These are phyloP conservation scores for Mucor circinelloides DNA, from an alignment of 371 early-diverging fungal genomes.

Conservation along the genomic window DNA sequence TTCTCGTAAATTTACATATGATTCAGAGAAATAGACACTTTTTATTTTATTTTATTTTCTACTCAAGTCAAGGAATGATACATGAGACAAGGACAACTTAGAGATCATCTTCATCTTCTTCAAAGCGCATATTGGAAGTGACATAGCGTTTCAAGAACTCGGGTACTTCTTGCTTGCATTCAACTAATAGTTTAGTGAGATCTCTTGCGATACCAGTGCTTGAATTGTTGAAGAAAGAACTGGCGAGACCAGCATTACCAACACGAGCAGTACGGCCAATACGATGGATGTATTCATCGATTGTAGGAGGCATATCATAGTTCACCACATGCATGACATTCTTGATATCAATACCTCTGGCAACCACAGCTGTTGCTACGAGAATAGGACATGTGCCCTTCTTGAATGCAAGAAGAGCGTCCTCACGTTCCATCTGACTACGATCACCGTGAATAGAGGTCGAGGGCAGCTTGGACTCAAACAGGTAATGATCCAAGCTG, in stretches of 20 bases:
- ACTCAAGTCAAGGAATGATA: background rate
- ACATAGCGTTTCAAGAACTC: conserved; percentile 59
- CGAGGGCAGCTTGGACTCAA: conserved; percentile 62
- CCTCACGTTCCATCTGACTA: conserved; percentile 81
- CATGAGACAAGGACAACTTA: background rate
- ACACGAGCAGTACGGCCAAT: conserved; percentile 81
- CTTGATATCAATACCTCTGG: conserved; percentile 89
- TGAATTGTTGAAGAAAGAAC: conserved; percentile 69
- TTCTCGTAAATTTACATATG: conserved; percentile 64
- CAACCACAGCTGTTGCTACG: conserved; percentile 93
- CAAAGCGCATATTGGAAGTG: conserved; percentile 32
- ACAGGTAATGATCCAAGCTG: conserved; percentile 72
- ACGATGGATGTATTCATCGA: conserved; percentile 87
- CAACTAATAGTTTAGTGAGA: conserved; percentile 76
- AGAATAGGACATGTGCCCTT: conserved; percentile 76
- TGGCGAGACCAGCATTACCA: conserved; percentile 75
- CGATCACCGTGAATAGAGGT: conserved; percentile 82
- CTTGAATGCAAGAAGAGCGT: conserved; percentile 76
- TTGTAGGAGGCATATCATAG: conserved; percentile 76
- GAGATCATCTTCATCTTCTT: conserved; percentile 37
- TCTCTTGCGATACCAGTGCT: conserved; percentile 57
- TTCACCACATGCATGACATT: conserved; percentile 87
- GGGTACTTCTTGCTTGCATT: conserved; percentile 83
- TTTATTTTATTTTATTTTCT: background rate
- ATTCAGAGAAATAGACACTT: conserved; percentile 2